phyloP scores from a whole-genome alignment of 192 early-diverging fungal species.

The Phycomyces nitens region DNA sequence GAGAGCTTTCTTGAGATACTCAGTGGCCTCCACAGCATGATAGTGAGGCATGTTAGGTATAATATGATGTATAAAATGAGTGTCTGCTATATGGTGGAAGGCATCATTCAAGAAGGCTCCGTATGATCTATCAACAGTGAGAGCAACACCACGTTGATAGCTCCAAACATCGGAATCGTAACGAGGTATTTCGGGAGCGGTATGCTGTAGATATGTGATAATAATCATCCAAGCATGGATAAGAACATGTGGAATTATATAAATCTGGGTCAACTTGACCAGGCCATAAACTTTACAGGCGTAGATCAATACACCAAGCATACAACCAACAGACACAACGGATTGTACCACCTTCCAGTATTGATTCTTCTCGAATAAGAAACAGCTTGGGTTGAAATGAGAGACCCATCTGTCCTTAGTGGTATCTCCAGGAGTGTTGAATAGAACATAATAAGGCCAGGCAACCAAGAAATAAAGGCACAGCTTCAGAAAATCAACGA shows the following conservation, averaged over 20 bases:
- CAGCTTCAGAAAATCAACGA: slow-evolving; percentile 60
- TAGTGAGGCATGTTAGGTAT: slow-evolving; percentile 98
- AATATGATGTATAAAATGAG: slow-evolving; percentile 92
- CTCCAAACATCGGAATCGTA: slow-evolving; percentile 81
- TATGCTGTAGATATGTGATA: slow-evolving; percentile 95
- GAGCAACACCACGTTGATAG: slow-evolving; percentile 87
- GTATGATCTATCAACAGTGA: slow-evolving; percentile 86
- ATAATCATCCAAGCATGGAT: slow-evolving; percentile 94
- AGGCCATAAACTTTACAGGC: slow-evolving; percentile 46
- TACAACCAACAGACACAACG: slow-evolving; percentile 57
- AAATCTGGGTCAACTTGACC: slow-evolving; percentile 73
- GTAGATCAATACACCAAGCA: slow-evolving; percentile 51
- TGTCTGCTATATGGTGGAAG: slow-evolving; percentile 78
- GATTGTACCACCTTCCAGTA: slow-evolving; percentile 67
- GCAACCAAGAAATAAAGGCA: slow-evolving; percentile 75
- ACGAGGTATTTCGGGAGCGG: slow-evolving; percentile 81
- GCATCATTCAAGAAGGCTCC: slow-evolving; percentile 82
- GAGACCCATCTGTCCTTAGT: slow-evolving; percentile 50
- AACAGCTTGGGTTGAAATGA: slow-evolving; percentile 82
- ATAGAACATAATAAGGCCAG: slow-evolving; percentile 85
- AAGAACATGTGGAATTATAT: slow-evolving; percentile 85
- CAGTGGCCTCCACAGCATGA: slow-evolving; percentile 84
- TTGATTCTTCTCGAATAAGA: slow-evolving; percentile 77
- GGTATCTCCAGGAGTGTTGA: slow-evolving; percentile 49
- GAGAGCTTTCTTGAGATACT: slow-evolving; percentile 71